Conservation (phyloP, 345 rosid species). For the Eutrema yunnanense region DNA sequence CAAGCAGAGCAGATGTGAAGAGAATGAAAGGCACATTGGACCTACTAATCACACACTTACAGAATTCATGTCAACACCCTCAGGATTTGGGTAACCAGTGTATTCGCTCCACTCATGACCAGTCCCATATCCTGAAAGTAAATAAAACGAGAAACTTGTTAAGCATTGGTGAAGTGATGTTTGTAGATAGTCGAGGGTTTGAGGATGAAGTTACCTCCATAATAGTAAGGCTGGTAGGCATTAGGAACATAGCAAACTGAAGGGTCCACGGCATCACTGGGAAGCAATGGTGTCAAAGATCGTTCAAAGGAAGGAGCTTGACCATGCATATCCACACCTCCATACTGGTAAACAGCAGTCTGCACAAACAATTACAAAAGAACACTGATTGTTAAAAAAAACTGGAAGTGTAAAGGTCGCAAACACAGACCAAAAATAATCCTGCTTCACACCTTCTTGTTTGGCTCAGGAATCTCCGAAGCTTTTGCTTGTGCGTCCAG, state of each 20-base stretch:
- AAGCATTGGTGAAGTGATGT: not conserved
- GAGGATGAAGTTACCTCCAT: conserved; percentile 33
- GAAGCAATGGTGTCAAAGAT: conserved; percentile 50
- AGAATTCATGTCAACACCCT: conserved; percentile 63
- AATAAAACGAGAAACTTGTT: not conserved
- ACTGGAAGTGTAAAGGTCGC: not conserved
- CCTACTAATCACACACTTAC: conserved; percentile 36
- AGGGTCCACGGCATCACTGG: conserved; percentile 53
- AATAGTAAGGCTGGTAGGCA: conserved; percentile 50
- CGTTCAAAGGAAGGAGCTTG: conserved; percentile 61
- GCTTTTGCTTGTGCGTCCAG: conserved; percentile 61
- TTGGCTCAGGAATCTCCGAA: conserved; percentile 64
- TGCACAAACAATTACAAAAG: conserved; percentile 17
- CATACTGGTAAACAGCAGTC: conserved; percentile 62
- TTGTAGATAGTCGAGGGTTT: not conserved
- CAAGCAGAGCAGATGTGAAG: not conserved
- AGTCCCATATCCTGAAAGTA: conserved; percentile 35
- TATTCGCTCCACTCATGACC: conserved; percentile 73
- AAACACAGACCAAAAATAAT: not conserved
- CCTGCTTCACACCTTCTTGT: conserved; percentile 48
- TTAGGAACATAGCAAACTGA: conserved; percentile 57
- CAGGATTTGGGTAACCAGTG: conserved; percentile 43
- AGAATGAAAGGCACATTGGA: not conserved
- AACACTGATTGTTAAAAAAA: not conserved
- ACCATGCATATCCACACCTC: conserved; percentile 51